Conservation (phyloP, 2,329 filamentous ascomycete species). For the Paraconiothyrium brasiliense region DNA sequence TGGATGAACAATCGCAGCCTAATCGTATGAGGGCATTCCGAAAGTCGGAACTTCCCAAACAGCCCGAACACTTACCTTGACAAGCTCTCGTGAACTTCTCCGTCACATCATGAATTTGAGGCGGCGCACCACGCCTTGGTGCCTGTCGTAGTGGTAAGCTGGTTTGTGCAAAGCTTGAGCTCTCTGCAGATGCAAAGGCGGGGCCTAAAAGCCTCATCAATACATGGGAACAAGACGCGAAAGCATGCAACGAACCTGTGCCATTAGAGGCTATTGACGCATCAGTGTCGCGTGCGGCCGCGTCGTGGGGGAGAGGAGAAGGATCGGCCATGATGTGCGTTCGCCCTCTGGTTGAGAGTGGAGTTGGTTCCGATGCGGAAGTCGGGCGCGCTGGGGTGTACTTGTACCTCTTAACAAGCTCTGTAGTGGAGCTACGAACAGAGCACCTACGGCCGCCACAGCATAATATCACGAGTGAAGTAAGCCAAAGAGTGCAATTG, state of each 20-base stretch:
- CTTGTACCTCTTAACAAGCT: slow-evolving; percentile 17
- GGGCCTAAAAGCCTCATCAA: slow-evolving; percentile 29
- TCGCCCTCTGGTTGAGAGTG: slow-evolving; percentile 20
- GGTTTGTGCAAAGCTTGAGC: slow-evolving; percentile 25
- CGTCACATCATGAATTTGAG: slow-evolving; percentile 63
- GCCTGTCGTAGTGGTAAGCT: slow-evolving; percentile 45
- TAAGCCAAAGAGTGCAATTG: slow-evolving; percentile 18
- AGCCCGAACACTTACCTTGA: slow-evolving; percentile 52
- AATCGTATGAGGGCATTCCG: slow-evolving; percentile 8
- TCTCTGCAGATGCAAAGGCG: slow-evolving; percentile 26
- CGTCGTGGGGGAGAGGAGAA: slow-evolving; percentile 35
- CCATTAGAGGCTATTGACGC: slow-evolving; percentile 24
- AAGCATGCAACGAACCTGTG: slow-evolving; percentile 23
- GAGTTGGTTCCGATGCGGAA: slow-evolving; percentile 44
- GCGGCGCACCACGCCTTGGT: slow-evolving; percentile 36
- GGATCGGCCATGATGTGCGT: slow-evolving; percentile 46
- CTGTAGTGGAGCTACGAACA: slow-evolving; percentile 12
- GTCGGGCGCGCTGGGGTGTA: slow-evolving; percentile 22
- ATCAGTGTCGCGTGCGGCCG: slow-evolving; percentile 24
- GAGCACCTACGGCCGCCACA: neutral
- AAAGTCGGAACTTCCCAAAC: slow-evolving; percentile 8
- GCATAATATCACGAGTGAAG: slow-evolving; percentile 19
- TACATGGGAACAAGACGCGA: slow-evolving; percentile 5
- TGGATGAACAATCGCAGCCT: neutral
- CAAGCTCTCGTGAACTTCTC: slow-evolving; percentile 63